These are phyloP conservation scores for Xylariaceae sp. DNA, from an alignment of 2,329 filamentous ascomycete genomes.

Conservation along the genomic window DNA sequence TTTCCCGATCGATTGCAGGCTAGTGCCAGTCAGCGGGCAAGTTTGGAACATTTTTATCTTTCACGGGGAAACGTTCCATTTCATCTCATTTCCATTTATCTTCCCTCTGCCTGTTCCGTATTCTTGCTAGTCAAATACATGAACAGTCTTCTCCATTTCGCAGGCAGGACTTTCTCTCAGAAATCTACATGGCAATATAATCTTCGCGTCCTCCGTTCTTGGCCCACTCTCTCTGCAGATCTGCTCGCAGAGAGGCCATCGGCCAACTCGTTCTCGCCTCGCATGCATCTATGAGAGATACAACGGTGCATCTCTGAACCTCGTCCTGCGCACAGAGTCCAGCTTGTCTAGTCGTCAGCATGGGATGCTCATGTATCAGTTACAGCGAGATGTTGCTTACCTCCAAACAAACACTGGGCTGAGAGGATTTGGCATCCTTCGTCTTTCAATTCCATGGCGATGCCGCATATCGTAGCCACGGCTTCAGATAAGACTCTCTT, in stretches of 20 bases:
- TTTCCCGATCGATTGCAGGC: too few species aligned
- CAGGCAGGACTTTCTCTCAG: too few species aligned
- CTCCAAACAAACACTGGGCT: slow-evolving; percentile 42
- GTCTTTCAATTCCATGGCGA: slow-evolving; percentile 44
- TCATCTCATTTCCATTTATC: too few species aligned
- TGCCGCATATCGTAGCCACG: slow-evolving; percentile 48
- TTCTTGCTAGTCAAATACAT: too few species aligned
- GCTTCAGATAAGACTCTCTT: slow-evolving; percentile 45
- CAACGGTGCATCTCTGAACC: slow-evolving; percentile 35
- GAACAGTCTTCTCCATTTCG: too few species aligned
- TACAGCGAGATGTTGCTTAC: slow-evolving; percentile 19
- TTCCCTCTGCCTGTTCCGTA: too few species aligned
- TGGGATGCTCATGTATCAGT: neutral
- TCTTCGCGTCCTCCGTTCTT: slow-evolving; percentile 1
- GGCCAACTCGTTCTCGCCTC: slow-evolving; percentile 41
- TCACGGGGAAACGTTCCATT: too few species aligned
- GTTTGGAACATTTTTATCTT: too few species aligned
- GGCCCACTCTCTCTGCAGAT: slow-evolving; percentile 31
- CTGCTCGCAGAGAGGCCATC: slow-evolving; percentile 29
- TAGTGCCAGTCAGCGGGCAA: too few species aligned
- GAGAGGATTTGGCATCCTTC: slow-evolving; percentile 42
- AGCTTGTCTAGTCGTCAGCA: slow-evolving; percentile 24
- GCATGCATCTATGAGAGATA: slow-evolving; percentile 37
- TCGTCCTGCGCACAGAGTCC: slow-evolving; percentile 41
- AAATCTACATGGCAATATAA: too few species aligned